A percentile compares a stretch with the other conserved stretches of the same genome.
These are phyloP conservation scores for Wolfiporia cocos DNA, from an alignment of 1,284 basidiomycete genomes.

Conservation along the genomic window DNA sequence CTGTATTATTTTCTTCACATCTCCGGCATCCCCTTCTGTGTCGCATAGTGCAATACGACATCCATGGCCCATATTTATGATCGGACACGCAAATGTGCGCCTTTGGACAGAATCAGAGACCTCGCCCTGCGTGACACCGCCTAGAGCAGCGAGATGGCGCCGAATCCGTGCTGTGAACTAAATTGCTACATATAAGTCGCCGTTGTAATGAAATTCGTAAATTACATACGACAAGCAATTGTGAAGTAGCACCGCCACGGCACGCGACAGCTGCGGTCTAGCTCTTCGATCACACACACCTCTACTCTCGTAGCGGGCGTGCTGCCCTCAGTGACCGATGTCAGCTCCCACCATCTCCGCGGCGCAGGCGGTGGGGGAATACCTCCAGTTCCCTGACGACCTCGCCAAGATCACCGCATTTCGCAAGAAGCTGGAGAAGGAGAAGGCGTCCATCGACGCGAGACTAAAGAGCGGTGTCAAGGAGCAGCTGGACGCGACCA, in stretches of 20 bases:
- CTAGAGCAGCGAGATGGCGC: too few relatives aligned
- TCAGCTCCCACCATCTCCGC: constrained; percentile 50
- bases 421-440: constrained; percentile 93
- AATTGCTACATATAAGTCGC: too few relatives aligned
- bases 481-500: constrained; percentile 89
- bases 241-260: too few relatives aligned
- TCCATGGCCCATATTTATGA: constrained; percentile 7
- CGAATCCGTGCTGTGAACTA: too few relatives aligned
- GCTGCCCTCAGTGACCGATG: constrained; percentile 18
- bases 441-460: constrained; percentile 93
- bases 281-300: too few relatives aligned
- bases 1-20: constrained; percentile 16
- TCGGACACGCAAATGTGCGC: too few relatives aligned
- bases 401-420: constrained; percentile 86
- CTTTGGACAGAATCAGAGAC: too few relatives aligned
- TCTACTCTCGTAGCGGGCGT: too few relatives aligned
- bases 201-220: too few relatives aligned
- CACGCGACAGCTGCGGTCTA: too few relatives aligned
- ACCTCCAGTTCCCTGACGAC: constrained; percentile 91
- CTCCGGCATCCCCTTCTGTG: constrained; percentile 28
- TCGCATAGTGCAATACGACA: constrained; percentile 9
- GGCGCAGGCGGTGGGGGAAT: constrained; percentile 79
- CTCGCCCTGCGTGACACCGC: too few relatives aligned
- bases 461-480: constrained; percentile 91
- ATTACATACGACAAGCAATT: too few relatives aligned